Evolutionary conservation across 1,284 basidiomycete genomes (phyloP), one percentile per base, ranked within the genome.

Genomic region (Tilletia horrida): DNA sequence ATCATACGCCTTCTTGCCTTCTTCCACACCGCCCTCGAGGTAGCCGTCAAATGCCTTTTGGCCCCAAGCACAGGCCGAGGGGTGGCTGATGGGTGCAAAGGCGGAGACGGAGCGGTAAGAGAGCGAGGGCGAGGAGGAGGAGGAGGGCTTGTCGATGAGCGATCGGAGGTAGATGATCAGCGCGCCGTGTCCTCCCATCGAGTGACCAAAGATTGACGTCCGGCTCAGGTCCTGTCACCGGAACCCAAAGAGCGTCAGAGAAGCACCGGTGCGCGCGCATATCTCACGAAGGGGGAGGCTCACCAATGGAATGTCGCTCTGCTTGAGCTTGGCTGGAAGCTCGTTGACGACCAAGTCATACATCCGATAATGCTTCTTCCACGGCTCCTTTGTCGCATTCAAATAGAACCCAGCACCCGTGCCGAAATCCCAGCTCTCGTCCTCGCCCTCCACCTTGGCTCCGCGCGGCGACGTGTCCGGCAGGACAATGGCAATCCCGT

Each of bases 401-500:
- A 81, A 62, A 63, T 81, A 81, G 66, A 81, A 81, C 2, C 79
- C 79, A 2, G 80, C 79, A 18, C 80, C 79, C 1, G 73, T 73
- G 18, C 83, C 82, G 66, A 83, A 83, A 80, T 97, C 91, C 81
- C 89, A 88, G 70, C 87, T 87, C 61, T 91, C 88, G 83, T 98
- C 93, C 62, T 83, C 84, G 45, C 90, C 92, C 66, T 90, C 87
- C 67, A 93, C 86, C n/a, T 88, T 89, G 1, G 95, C 94, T 0
- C 93, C 93, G 40, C 95, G 87, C 1, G 96, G 96, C 47, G 90
- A 92, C 0, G 96, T 98, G 81, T 99, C 96, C 0, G 96, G 93
- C 82, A 97, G 96, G 48, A 98, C 88, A 62, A 98, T 84, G 0
- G 95, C 94, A 67, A 99, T 89, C 3, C 90, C 74, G 66, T 71